Conservation (phyloP, 345 rosid genomes). For the Euclidium syriacum region DNA sequence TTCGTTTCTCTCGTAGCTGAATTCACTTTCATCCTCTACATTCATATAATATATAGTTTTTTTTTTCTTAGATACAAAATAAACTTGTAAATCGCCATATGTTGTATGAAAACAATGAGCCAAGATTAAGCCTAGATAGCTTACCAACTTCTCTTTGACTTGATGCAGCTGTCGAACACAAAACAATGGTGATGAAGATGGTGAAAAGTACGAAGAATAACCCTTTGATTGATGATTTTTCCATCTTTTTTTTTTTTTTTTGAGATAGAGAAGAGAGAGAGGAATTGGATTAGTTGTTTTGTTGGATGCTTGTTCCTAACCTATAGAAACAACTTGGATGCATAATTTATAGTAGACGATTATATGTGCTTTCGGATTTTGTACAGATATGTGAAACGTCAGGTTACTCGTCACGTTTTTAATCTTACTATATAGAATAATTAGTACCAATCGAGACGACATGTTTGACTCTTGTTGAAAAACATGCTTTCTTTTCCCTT, state of each 20-base stretch:
- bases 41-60: neutral
- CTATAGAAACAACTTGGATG: neutral
- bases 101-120: neutral
- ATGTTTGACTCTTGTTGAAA: conserved; percentile 22
- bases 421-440: neutral
- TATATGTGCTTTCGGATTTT: neutral
- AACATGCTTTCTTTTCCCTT: neutral
- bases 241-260: neutral
- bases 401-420: conserved; percentile 14
- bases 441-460: conserved; percentile 4
- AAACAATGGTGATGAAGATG: neutral
- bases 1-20: conserved; percentile 34
- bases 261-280: neutral
- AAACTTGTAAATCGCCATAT: neutral
- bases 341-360: conserved; percentile 3
- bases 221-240: conserved; percentile 2
- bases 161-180: conserved; percentile 6
- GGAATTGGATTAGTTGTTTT: neutral
- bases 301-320: conserved; percentile 5
- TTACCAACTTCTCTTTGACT: conserved; percentile 27
- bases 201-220: conserved; percentile 18
- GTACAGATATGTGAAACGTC: conserved; percentile 4
- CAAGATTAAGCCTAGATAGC: neutral
- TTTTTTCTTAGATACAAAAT: neutral
- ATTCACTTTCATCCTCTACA: conserved; percentile 65